Conservation (phyloP, 2,329 filamentous ascomycete species). For the Colletotrichum spinosum region DNA sequence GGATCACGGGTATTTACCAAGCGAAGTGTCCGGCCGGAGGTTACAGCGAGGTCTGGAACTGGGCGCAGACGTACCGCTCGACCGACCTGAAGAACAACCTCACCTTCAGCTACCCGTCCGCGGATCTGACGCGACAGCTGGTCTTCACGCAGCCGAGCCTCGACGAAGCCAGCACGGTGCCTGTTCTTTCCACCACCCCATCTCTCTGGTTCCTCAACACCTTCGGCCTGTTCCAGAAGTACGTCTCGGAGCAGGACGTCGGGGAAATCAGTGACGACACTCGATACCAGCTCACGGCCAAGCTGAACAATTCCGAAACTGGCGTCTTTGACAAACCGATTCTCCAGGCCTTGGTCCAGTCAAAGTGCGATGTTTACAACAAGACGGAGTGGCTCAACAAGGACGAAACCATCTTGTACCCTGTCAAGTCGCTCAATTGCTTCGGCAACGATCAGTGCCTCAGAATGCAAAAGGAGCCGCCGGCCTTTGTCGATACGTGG, state of each 20-base stretch:
- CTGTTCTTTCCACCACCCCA: neutral
- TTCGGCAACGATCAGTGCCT: conserved; percentile 6
- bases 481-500: neutral
- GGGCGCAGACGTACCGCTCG: neutral
- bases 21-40: conserved; percentile 1
- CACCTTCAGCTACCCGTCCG: neutral
- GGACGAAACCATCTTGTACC: neutral
- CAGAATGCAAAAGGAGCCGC: neutral
- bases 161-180: neutral
- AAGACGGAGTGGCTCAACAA: neutral
- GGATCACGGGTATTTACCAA: conserved; percentile 2
- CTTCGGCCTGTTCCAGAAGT: conserved; percentile 8
- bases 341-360: conserved; percentile 14
- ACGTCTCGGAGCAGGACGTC: conserved; percentile 2
- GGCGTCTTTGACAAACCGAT: neutral
- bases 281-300: neutral
- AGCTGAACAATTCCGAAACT: neutral
- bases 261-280: neutral
- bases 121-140: neutral
- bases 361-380: conserved; percentile 6
- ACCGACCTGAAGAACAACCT: conserved; percentile 6
- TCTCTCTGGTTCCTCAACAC: conserved; percentile 1
- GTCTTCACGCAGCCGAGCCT: neutral
- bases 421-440: neutral
- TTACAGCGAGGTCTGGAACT: conserved; percentile 5